Percentiles rank a stretch among this genome's conserved stretches.
Conservation (phyloP, 768 basidiomycete genomes). For the Serendipita sp. region DNA sequence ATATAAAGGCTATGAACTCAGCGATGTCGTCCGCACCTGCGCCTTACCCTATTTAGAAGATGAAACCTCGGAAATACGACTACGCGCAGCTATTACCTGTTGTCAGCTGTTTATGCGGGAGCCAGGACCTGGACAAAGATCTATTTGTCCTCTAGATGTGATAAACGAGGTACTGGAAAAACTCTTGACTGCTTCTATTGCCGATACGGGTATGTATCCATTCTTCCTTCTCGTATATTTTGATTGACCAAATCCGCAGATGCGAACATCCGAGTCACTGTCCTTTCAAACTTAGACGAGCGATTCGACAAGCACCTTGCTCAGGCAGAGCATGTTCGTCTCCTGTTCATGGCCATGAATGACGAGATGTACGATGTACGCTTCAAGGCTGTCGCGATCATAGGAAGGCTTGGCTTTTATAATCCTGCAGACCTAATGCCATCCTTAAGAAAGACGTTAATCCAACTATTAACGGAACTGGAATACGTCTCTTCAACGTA, state of each 20-base stretch:
- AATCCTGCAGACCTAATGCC: conserved; percentile 99
- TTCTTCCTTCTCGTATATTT: conserved; percentile 1
- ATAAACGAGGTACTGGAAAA: conserved; percentile 98
- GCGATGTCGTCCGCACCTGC: conserved; percentile 86
- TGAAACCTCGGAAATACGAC: conserved; percentile 72
- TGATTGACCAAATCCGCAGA: conserved; percentile 27
- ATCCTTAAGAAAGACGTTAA: conserved; percentile 82
- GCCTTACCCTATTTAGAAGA: conserved; percentile 90
- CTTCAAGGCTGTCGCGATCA: conserved; percentile 74
- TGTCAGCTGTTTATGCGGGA: conserved; percentile 85
- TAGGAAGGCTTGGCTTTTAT: conserved; percentile 83
- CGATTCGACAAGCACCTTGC: conserved; percentile 94
- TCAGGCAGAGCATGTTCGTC: conserved; percentile 96
- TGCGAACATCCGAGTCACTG: conserved; percentile 66
- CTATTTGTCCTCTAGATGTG: conserved; percentile 89
- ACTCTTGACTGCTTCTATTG: conserved; percentile 83
- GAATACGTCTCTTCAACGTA: conserved; percentile 84
- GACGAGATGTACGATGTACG: conserved; percentile 93
- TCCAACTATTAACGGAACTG: conserved; percentile 88
- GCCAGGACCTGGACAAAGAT: conserved; percentile 90
- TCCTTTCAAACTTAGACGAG: conserved; percentile 73
- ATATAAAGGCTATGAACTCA: conserved; percentile 65
- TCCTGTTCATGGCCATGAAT: conserved; percentile 90
- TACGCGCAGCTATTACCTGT: conserved; percentile 82
- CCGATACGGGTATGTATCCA: conserved; percentile 63